Conservation (phyloP, 148 eudicot genomes). For the Suaeda aralocaspica region DNA sequence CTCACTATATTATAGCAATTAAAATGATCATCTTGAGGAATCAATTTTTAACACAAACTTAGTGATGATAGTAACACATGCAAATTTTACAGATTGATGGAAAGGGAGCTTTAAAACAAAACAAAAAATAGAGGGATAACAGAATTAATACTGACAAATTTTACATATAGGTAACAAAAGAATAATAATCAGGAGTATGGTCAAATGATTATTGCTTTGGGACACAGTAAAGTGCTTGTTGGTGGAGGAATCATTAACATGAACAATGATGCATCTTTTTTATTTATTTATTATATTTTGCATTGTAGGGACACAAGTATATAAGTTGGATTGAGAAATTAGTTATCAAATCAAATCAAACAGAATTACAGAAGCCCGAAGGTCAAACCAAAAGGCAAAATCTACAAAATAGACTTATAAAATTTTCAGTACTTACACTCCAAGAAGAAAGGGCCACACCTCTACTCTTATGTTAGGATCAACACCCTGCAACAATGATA, state of each 20-base stretch:
- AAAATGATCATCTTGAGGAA: neutral
- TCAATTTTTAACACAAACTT: neutral
- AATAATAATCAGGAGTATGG: neutral
- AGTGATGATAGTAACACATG: neutral
- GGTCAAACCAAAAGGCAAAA: neutral
- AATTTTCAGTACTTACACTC: constrained; percentile 63
- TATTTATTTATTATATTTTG: too few relatives aligned
- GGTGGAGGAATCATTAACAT: constrained; percentile 10
- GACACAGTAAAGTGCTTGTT: constrained; percentile 3
- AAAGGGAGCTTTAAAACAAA: neutral
- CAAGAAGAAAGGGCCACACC: constrained; percentile 99
- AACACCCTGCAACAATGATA: constrained; percentile 55
- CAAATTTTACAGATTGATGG: neutral
- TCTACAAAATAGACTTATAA: neutral
- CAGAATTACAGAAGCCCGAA: neutral
- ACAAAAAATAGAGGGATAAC: neutral
- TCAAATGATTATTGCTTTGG: neutral
- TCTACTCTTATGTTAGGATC: constrained; percentile 87
- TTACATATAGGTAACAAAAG: neutral
- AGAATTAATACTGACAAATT: neutral
- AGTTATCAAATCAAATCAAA: constrained; percentile 1
- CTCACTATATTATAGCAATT: neutral
- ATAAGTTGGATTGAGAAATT: constrained; percentile 6
- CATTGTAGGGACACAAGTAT: neutral
- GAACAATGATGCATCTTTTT: constrained; percentile 8